phyloP scores from a whole-genome alignment of 2,329 filamentous ascomycete genomes.

The Fonsecaea pugnacius region DNA sequence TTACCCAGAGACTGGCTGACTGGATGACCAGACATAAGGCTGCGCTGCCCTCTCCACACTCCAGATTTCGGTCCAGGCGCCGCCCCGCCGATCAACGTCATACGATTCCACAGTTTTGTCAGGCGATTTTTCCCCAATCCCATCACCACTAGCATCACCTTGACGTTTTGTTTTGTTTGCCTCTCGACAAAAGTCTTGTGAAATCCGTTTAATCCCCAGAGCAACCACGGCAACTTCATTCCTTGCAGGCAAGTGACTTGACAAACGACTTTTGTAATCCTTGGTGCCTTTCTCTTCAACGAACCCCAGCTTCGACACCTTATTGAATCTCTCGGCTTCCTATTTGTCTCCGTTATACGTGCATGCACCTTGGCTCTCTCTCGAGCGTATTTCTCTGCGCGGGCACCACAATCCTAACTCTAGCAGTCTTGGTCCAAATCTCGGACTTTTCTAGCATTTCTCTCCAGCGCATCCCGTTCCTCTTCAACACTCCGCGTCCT shows the following conservation, averaged over 20 bases:
- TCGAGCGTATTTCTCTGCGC: constrained; percentile 1
- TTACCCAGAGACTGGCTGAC: too few species aligned
- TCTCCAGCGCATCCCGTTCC: neutral
- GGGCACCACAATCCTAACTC: constrained; percentile 1
- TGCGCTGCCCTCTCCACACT: constrained; percentile 5
- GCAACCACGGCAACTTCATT: too few species aligned
- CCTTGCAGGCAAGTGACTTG: too few species aligned
- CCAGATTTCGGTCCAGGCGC: neutral
- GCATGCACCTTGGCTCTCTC: neutral
- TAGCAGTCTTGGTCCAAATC: constrained; percentile 1
- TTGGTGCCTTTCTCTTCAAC: too few species aligned
- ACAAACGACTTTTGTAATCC: too few species aligned
- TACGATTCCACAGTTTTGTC: neutral
- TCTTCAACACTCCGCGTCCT: neutral
- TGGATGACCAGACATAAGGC: neutral
- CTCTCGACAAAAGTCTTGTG: too few species aligned
- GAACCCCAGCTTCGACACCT: too few species aligned
- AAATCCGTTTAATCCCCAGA: too few species aligned
- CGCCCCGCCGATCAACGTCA: neutral
- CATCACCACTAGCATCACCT: too few species aligned
- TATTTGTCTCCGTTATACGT: neutral
- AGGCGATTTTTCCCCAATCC: neutral
- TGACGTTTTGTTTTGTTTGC: too few species aligned
- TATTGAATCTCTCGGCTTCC: neutral
- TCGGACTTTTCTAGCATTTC: constrained; percentile 1